phyloP scores from a whole-genome alignment of 352 stramenopile species.

The Phytophthora brassicae region DNA sequence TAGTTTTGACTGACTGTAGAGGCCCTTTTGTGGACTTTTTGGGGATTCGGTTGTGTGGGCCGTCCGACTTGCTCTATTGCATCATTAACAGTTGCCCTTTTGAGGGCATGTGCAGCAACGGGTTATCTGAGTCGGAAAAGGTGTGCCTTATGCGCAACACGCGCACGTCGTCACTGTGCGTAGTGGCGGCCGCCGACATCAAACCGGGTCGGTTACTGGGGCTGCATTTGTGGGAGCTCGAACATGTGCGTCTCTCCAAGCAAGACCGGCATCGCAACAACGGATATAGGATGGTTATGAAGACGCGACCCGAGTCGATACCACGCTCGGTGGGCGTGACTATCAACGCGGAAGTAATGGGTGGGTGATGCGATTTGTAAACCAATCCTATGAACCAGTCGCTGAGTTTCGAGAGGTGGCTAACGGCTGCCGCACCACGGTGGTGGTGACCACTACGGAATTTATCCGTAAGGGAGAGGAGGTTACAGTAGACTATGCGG shows the following conservation, averaged over 20 bases:
- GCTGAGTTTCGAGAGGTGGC: not conserved
- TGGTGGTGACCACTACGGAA: not conserved
- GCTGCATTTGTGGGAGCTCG: constrained; percentile 1
- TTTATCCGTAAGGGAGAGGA: constrained; percentile 1
- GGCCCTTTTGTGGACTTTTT: no score
- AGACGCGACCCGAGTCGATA: not conserved
- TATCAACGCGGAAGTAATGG: not conserved
- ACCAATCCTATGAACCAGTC: not conserved
- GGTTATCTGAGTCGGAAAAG: not conserved
- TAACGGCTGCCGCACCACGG: not conserved
- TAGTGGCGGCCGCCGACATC: not conserved
- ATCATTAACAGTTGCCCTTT: constrained; percentile 5
- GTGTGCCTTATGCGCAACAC: no score
- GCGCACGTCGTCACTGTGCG: not conserved
- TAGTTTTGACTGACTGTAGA: no score
- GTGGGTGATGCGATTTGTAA: not conserved
- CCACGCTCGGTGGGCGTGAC: not conserved
- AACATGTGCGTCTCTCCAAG: not conserved
- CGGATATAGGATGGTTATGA: not conserved
- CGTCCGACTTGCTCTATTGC: constrained; percentile 7
- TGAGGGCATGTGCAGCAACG: constrained; percentile 1
- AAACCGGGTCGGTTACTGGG: no score
- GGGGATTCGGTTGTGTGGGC: no score
- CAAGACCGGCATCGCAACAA: not conserved
- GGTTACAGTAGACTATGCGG: not conserved